Evolutionary conservation across 345 rosid species (phyloP), one percentile per base, ranked within the genome.

Genomic region (Populus davidiana): DNA sequence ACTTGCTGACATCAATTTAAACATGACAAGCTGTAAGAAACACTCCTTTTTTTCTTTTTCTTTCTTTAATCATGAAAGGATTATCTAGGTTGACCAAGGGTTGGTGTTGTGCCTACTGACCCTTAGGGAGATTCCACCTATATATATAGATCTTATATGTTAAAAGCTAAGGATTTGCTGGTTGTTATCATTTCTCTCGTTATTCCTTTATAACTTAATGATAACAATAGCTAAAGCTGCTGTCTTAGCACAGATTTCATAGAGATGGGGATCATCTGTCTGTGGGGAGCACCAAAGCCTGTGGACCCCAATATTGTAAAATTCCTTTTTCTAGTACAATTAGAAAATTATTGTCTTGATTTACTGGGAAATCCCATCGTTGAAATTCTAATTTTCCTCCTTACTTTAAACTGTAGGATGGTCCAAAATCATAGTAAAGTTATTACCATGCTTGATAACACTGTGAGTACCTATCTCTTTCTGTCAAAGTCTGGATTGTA

Each of bases 41-140:
- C 71, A 39, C 17, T 68, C 35, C 41, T 20, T 38, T 27, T 16
- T 33, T 23, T 68, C 35, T 20, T 38, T 27, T 17, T 33, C 1
- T 29, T 31, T 74, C 70, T 78, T 76, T 79, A 73, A 74, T 83
- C 79, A 65, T 77, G 71, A 70, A 31, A 21, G 76, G 66, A 81
- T 77, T 71, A 50, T 27, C 20, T 25, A 54, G 74, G 71, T 84
- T 81, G 85, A 79, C 85, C 43, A 74, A n/a, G 50, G 47, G 80
- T 69, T 63, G 31, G 23, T 5, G n/a, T 38, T 35, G 20, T 79
- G 82, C 83, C 75, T 6, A 3, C 25, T 69, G 80, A 79, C 18
- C 67, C 67, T 38, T 27, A 50, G 75, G 75, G 80, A 77, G 67
- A 72, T 27, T 66, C 69, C 56, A 61, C 39, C 70, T 27, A 29